A percentile compares a stretch with the other conserved stretches of the same genome.
phyloP scores from a whole-genome alignment of 176 grass and related monocot species.

The Aegilops speltoides region DNA sequence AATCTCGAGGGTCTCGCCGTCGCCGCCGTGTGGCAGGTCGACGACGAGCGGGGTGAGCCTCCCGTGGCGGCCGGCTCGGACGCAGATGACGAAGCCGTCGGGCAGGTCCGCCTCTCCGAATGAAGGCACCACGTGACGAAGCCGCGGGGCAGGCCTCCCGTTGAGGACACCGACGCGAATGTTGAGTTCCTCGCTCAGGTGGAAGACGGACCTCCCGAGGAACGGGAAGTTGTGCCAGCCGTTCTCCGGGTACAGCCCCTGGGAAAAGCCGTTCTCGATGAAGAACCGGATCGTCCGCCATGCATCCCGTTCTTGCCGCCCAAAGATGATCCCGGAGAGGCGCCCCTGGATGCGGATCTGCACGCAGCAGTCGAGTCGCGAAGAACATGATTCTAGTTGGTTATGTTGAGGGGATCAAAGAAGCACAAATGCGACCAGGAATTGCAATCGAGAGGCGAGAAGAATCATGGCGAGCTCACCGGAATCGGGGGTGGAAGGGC shows the following conservation, averaged over 20 bases:
- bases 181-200: background rate
- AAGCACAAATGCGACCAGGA: background rate
- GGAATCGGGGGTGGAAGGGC: background rate
- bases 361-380: background rate
- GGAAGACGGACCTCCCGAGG: background rate
- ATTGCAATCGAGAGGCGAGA: background rate
- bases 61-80: background rate
- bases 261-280: background rate
- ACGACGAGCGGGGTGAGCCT: slow-evolving; percentile 18
- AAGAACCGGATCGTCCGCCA: background rate
- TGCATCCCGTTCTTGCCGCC: background rate
- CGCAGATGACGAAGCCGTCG: background rate
- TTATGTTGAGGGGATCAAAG: background rate
- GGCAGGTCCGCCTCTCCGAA: background rate
- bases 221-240: background rate
- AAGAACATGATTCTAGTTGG: no score
- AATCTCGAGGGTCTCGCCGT: background rate
- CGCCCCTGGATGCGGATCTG: background rate
- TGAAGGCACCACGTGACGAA: background rate
- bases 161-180: background rate
- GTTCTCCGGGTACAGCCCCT: background rate
- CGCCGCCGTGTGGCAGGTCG: slow-evolving; percentile 6
- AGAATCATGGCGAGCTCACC: background rate
- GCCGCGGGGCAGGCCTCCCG: no score
- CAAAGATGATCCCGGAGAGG: background rate